phyloP scores from a whole-genome alignment of 2,329 filamentous ascomycete species.

The Penicillium sp. region DNA sequence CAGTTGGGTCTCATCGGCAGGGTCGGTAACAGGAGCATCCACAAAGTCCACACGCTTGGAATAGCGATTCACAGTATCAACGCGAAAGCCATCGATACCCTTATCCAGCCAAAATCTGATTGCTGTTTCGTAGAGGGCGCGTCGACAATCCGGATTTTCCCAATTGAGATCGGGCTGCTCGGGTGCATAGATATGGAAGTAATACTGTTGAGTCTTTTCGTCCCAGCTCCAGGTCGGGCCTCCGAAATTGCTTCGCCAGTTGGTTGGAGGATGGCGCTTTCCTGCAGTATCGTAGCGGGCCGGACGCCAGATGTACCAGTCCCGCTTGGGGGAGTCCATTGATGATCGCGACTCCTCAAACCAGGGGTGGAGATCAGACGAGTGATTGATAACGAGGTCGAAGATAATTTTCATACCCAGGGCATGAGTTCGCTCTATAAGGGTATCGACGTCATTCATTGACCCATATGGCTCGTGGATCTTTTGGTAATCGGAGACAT shows the following conservation, averaged over 20 bases:
- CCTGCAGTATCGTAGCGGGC: conserved; percentile 57
- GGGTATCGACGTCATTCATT: conserved; percentile 61
- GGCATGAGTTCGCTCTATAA: conserved; percentile 61
- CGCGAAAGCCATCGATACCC: conserved; percentile 70
- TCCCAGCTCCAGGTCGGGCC: conserved; percentile 71
- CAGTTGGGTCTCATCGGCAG: conserved; percentile 53
- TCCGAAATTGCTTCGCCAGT: conserved; percentile 68
- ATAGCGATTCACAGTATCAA: conserved; percentile 71
- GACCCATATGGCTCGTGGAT: conserved; percentile 67
- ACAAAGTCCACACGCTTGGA: conserved; percentile 49
- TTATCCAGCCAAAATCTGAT: conserved; percentile 76
- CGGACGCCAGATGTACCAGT: conserved; percentile 65
- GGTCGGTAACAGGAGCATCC: conserved; percentile 61
- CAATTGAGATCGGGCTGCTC: conserved; percentile 82
- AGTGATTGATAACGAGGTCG: conserved; percentile 76
- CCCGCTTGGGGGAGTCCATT: conserved; percentile 62
- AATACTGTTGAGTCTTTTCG: conserved; percentile 69
- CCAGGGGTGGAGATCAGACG: conserved; percentile 69
- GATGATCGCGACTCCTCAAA: conserved; percentile 66
- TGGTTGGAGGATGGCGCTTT: conserved; percentile 68
- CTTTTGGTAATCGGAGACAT: conserved; percentile 67
- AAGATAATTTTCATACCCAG: conserved; percentile 70
- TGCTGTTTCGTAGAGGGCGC: conserved; percentile 68
- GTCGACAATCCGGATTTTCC: conserved; percentile 67
- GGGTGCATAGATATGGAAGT: conserved; percentile 71